Evolutionary conservation across 495 filamentous ascomycete genomes (phyloP), one percentile per base, ranked within the genome.

Genomic region (Hamigera avellanea): DNA sequence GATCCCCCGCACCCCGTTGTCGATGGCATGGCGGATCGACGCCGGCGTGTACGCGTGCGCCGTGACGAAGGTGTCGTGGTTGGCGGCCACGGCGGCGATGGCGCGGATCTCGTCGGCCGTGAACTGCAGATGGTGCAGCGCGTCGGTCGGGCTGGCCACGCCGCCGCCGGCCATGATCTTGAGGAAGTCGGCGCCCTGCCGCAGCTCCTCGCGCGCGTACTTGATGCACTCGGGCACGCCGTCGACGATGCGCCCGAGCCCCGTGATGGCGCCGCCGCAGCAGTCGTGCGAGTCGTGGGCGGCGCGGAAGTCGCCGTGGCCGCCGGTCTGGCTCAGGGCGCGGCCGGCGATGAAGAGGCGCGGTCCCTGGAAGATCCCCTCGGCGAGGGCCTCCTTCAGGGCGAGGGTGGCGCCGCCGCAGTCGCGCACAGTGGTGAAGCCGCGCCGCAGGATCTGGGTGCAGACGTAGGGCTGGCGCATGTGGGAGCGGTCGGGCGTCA

Each of bases 161-260:
- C 72, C 71, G 3, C 70, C 70, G 2, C 64, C 63, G 9, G 58
- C 52, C 70, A 76, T 73, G 36, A 76, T 73, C 51, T 76, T 76
- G 51, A 76, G 61, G 38, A 75, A 73, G 32, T 74, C 63, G 0
- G 70, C 65, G 1, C 72, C 70, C 0, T 46, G 54, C 12, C 72
- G 56, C 10, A 76, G 48, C 42, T 72, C 66, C 28, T 76, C 70
- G 10, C 70, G 55, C 0, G 64, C 66, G 18, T 56, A 56, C 21
- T 61, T 56, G 33, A 70, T 51, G 37, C 69, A 74, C 31, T 66
- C 67, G 0, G 66, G 47, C 2, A 69, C 66, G 3, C 72, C 72
- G 40, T 76, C 68, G 28, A 60, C 65, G 1, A 74, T 31, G 3
- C 66, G 53, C 1, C 61, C 62, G 1, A 62, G 42, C 1, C 45